These are phyloP conservation scores for Globisporangium solare DNA, from an alignment of 352 stramenopile genomes.

Conservation along the genomic window DNA sequence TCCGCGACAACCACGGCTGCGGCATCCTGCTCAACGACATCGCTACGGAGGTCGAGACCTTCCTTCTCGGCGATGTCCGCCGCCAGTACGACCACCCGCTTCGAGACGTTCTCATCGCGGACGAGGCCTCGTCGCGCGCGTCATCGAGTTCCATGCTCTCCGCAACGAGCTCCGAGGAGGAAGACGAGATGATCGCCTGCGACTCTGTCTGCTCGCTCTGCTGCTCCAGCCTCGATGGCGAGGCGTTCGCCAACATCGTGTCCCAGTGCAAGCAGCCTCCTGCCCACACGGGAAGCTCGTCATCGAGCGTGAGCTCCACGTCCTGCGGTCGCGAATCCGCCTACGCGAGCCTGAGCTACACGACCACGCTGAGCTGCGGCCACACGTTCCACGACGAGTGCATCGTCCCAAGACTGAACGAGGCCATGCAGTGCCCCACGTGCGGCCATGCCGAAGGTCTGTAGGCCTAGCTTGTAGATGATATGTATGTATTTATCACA, in stretches of 20 bases:
- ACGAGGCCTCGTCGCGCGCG: neutral
- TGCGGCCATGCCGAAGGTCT: slow-evolving; percentile 16
- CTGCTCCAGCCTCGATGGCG: neutral
- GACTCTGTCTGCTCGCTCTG: neutral
- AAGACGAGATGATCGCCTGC: slow-evolving; percentile 9
- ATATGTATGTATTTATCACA: slow-evolving; percentile 1
- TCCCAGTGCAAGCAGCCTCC: neutral
- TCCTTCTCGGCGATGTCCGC: slow-evolving; percentile 26
- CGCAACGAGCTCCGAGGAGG: slow-evolving; percentile 25
- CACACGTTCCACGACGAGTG: slow-evolving; percentile 63
- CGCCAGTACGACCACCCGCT: slow-evolving; percentile 20
- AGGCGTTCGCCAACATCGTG: neutral
- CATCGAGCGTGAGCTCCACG: neutral
- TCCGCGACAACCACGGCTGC: slow-evolving; percentile 29
- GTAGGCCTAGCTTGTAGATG: neutral
- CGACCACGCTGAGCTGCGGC: slow-evolving; percentile 39
- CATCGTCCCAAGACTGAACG: slow-evolving; percentile 48
- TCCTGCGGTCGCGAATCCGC: neutral
- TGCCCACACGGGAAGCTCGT: slow-evolving; percentile 5
- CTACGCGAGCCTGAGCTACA: slow-evolving; percentile 18
- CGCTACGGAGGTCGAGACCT: slow-evolving; percentile 21
- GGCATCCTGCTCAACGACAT: slow-evolving; percentile 18
- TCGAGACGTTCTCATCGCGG: slow-evolving; percentile 9
- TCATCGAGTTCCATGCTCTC: slow-evolving; percentile 10
- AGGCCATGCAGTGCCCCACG: slow-evolving; percentile 35